Evolutionary conservation across 2,329 filamentous ascomycete genomes (phyloP), one percentile per base, ranked within the genome.

Genomic region (Colletotrichum graminicola): DNA sequence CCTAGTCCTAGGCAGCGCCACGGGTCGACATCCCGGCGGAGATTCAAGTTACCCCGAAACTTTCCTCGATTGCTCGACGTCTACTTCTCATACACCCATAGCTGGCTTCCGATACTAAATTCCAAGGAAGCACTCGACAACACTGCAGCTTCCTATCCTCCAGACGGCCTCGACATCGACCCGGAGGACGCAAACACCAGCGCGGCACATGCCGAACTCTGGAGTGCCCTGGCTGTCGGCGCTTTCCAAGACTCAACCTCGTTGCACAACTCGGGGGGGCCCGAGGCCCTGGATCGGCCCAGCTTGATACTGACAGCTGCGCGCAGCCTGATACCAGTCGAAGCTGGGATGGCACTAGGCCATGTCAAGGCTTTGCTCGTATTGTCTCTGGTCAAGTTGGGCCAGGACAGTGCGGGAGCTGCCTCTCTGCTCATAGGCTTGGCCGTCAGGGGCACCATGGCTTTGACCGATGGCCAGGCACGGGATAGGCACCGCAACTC

Each of bases 61-160:
- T 88, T 86, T 77, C 90, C 85, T 82, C 83, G 86, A 2, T 84
- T 94, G 5, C 81, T 94, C 49, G 91, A 94, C 74, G 85, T 92
- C 5, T 94, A 94, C 77, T 92, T 93, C 71, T 88, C 91, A 1
- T 93, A 93, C 75, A 93, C 91, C 0, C 91, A 94, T 77, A 90
- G 88, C 64, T 95, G 93, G 93, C 85, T 95, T 34, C 93, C 93
- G 0, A 90, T 95, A 34, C 83, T 92, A 14, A 90, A 94, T 73
- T 16, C 59, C 29, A 92, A 90, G 73, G 87, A 91, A 60, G 85
- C 87, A 52, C 82, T 93, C 5, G 82, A 91, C 61, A 84, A 75
- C 67, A 84, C 78, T 69, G 87, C 81, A 0, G 79, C 83, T 49
- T 77, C 79, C 10, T 89, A 88, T 41, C 76, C 81, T 34, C 56